A percentile compares a stretch with the other conserved stretches of the same genome.
Conservation (phyloP, 768 basidiomycete species). For the Collybiopsis luxurians region DNA sequence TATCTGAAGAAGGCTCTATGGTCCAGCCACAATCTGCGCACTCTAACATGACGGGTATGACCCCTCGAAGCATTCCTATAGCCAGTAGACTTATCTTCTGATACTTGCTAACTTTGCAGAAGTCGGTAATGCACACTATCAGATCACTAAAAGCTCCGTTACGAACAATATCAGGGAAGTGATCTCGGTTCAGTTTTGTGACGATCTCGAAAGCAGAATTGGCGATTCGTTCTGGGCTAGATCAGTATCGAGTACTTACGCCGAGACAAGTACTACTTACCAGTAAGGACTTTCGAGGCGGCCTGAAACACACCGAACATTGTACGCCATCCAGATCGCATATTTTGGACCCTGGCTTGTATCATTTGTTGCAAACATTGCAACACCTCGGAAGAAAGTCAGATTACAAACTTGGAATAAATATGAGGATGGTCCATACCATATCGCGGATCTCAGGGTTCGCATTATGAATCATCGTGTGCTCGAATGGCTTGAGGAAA, state of each 20-base stretch:
- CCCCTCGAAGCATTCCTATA: slow-evolving; percentile 92
- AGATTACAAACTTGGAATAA: slow-evolving; percentile 1
- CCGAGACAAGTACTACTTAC: slow-evolving; percentile 36
- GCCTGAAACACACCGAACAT: slow-evolving; percentile 99
- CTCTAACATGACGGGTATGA: slow-evolving; percentile 89
- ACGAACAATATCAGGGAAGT: slow-evolving; percentile 87
- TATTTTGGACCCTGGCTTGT: slow-evolving; percentile 89
- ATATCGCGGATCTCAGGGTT: slow-evolving; percentile 96
- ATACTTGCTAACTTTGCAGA: slow-evolving; percentile 99
- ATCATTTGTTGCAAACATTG: slow-evolving; percentile 99
- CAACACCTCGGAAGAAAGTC: slow-evolving; percentile 58
- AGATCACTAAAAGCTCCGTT: slow-evolving; percentile 95
- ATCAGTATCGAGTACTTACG: neutral
- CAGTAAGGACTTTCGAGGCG: slow-evolving; percentile 88
- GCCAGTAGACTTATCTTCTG: slow-evolving; percentile 97
- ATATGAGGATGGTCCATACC: slow-evolving; percentile 42
- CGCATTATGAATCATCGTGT: slow-evolving; percentile 95
- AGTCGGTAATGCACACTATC: slow-evolving; percentile 96
- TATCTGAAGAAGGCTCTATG: slow-evolving; percentile 17
- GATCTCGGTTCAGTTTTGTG: slow-evolving; percentile 83
- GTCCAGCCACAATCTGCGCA: slow-evolving; percentile 62
- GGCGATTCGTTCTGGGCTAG: slow-evolving; percentile 72
- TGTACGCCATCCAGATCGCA: slow-evolving; percentile 98
- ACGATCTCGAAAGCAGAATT: slow-evolving; percentile 96
- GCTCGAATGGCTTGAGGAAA: slow-evolving; percentile 96